Percentiles rank a stretch among this genome's conserved stretches.
These are phyloP conservation scores for Fusarium chlamydosporum DNA, from an alignment of 2,329 filamentous ascomycete genomes.

Conservation along the genomic window DNA sequence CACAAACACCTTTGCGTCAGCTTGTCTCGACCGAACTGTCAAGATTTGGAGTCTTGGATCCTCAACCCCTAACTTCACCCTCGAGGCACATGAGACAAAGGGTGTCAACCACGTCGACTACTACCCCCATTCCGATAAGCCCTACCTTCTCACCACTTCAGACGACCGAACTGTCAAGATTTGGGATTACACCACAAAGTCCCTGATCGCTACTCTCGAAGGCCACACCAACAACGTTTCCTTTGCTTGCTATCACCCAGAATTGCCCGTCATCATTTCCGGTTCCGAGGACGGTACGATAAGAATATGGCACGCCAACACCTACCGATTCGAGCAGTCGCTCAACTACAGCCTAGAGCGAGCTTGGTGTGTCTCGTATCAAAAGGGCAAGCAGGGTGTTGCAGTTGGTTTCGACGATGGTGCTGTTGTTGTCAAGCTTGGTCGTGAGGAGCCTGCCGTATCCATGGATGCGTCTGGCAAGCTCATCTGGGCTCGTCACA, in stretches of 20 bases:
- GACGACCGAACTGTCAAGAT: slow-evolving; percentile 98
- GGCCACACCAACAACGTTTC: slow-evolving; percentile 98
- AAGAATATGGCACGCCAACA: slow-evolving; percentile 99
- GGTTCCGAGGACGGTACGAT: slow-evolving; percentile 97
- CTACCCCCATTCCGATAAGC: slow-evolving; percentile 80
- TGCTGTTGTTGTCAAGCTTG: slow-evolving; percentile 97
- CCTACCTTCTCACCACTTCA: slow-evolving; percentile 94
- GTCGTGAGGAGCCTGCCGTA: slow-evolving; percentile 94
- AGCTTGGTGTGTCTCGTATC: slow-evolving; percentile 97
- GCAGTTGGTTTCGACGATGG: slow-evolving; percentile 98
- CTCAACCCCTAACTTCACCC: slow-evolving; percentile 93
- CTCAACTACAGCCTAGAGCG: slow-evolving; percentile 95
- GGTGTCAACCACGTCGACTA: slow-evolving; percentile 98
- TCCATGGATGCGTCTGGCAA: slow-evolving; percentile 98
- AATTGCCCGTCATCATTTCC: slow-evolving; percentile 96
- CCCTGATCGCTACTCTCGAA: slow-evolving; percentile 94
- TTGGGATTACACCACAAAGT: slow-evolving; percentile 99
- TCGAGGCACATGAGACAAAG: slow-evolving; percentile 97
- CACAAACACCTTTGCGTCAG: slow-evolving; percentile 91
- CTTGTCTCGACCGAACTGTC: slow-evolving; percentile 95
- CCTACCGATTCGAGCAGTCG: slow-evolving; percentile 94
- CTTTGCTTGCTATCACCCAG: slow-evolving; percentile 97
- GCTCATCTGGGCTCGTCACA: slow-evolving; percentile 95
- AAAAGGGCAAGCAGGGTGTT: slow-evolving; percentile 93
- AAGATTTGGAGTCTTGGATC: slow-evolving; percentile 98